Percentiles rank a stretch among this genome's conserved stretches.
These are phyloP conservation scores for Croton laevigatus DNA, from an alignment of 441 rosid genomes.

Conservation along the genomic window DNA sequence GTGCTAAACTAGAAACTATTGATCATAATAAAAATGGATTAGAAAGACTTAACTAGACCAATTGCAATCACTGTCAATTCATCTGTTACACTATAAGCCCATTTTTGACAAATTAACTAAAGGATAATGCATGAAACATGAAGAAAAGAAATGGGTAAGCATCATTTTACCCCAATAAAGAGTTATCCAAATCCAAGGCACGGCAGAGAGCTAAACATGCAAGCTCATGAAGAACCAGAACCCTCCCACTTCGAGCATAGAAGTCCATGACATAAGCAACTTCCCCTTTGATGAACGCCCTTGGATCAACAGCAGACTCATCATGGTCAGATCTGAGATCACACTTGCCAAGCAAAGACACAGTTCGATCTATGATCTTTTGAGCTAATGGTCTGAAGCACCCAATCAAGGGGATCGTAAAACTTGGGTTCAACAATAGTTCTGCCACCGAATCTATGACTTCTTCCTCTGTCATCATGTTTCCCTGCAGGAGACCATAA, in stretches of 20 bases:
- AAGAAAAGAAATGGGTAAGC: conserved; percentile 1
- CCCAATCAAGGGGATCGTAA: conserved; percentile 66
- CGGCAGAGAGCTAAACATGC: conserved; percentile 88
- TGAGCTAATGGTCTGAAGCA: conserved; percentile 59
- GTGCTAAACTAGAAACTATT: not conserved
- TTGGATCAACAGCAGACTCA: conserved; percentile 22
- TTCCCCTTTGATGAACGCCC: conserved; percentile 38
- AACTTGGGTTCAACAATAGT: conserved; percentile 62
- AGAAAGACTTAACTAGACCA: not conserved
- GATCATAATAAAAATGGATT: not conserved
- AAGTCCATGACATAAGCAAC: conserved; percentile 53
- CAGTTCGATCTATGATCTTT: conserved; percentile 60
- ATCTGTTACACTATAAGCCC: not conserved
- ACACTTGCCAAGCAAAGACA: conserved; percentile 48
- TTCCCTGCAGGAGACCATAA: conserved; percentile 40
- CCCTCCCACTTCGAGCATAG: conserved; percentile 52
- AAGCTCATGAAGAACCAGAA: conserved; percentile 80
- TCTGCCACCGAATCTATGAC: conserved; percentile 55
- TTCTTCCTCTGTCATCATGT: conserved; percentile 48
- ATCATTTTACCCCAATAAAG: conserved; percentile 55
- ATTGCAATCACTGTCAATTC: not conserved
- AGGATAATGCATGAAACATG: not conserved
- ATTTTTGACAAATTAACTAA: conserved; percentile 3
- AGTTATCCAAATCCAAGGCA: conserved; percentile 74
- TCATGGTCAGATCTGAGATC: conserved; percentile 49